phyloP scores from a whole-genome alignment of 306 rosid genomes.

The Quercus berberidifolia region DNA sequence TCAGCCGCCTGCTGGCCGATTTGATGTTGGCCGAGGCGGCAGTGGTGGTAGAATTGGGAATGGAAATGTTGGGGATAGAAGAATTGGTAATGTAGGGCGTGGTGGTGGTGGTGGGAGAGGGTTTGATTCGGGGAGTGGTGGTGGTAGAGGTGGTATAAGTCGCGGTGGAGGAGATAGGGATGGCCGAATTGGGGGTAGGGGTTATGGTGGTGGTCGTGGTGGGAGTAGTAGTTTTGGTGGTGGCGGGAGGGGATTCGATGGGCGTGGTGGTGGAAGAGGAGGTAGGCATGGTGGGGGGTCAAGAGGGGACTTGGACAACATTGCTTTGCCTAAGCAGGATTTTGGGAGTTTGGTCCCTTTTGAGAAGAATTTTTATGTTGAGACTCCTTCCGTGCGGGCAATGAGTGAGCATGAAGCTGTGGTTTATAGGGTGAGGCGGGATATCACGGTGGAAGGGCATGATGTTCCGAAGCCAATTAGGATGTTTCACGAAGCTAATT shows the following conservation, averaged over 20 bases:
- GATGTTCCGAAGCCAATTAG: slow-evolving; percentile 79
- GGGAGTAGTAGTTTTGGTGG: slow-evolving; percentile 21
- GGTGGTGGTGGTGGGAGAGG: slow-evolving; percentile 19
- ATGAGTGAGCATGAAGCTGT: slow-evolving; percentile 70
- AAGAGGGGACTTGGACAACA: slow-evolving; percentile 69
- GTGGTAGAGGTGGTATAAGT: not conserved
- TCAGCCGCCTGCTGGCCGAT: slow-evolving; percentile 68
- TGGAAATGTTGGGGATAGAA: slow-evolving; percentile 23
- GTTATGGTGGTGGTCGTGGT: slow-evolving; percentile 40
- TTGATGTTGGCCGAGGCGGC: slow-evolving; percentile 57
- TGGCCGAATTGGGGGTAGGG: slow-evolving; percentile 36
- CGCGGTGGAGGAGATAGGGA: slow-evolving; percentile 24
- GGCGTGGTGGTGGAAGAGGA: slow-evolving; percentile 51
- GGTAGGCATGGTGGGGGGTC: slow-evolving; percentile 65
- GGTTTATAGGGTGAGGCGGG: slow-evolving; percentile 58
- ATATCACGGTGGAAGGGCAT: slow-evolving; percentile 80
- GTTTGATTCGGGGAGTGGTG: too few species aligned
- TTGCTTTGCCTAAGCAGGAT: slow-evolving; percentile 75
- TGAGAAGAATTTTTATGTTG: slow-evolving; percentile 78
- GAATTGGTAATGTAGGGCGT: slow-evolving; percentile 25
- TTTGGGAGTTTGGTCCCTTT: slow-evolving; percentile 80
- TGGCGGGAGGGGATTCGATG: slow-evolving; percentile 26
- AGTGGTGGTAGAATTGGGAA: slow-evolving; percentile 20
- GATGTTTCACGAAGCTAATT: slow-evolving; percentile 67
- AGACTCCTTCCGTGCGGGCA: slow-evolving; percentile 51